Evolutionary conservation across 768 basidiomycete genomes (phyloP), one percentile per base, ranked within the genome.

Genomic region (Bullera alba): DNA sequence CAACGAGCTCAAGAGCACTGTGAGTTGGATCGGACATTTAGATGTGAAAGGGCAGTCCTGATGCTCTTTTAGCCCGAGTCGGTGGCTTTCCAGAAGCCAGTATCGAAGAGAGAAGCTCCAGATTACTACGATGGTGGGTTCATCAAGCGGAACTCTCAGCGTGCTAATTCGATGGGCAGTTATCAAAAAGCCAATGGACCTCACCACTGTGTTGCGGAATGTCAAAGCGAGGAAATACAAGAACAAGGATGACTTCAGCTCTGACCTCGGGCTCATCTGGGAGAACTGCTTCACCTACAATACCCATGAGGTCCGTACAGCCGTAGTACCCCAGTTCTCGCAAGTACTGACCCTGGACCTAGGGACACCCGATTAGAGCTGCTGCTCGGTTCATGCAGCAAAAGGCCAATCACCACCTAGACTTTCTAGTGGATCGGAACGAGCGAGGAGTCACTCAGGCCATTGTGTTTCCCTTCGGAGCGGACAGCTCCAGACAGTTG

Each of bases 251-350:
- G 87, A 92, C 63, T 97, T 99, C 74, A 84, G 85, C 56, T 84
- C 87, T 52, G 95, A 99, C 74, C 76, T 99, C 36, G 87, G 93
- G 59, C 80, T 96, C 54, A 96, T 99, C 59, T 99, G 95, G 95
- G 82, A 82, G 39, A 99, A 97, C 58, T 96, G 93, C 73, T 80
- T 85, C 56, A 82, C 79, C 4, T 97, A 97, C 72, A 99, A 99
- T 71, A 84, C 87, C 16, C 79, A 83, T 10, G 86, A 90, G 76
- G 92, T 89, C 60, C 53, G 85, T 15, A n/a, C 46, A 38, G 49
- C 22, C n/a, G 23, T 14, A 30, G 15, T n/a, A 22, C 38, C 36
- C 32, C 22, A 19, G 50, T 17, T 14, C 25, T 30, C 37, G 22
- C 25, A 16, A 28, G 17, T 17, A 10, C 21, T 36, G 6, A 22